phyloP scores from a whole-genome alignment of 2,329 filamentous ascomycete species.

The Drechslerella dactyloides region DNA sequence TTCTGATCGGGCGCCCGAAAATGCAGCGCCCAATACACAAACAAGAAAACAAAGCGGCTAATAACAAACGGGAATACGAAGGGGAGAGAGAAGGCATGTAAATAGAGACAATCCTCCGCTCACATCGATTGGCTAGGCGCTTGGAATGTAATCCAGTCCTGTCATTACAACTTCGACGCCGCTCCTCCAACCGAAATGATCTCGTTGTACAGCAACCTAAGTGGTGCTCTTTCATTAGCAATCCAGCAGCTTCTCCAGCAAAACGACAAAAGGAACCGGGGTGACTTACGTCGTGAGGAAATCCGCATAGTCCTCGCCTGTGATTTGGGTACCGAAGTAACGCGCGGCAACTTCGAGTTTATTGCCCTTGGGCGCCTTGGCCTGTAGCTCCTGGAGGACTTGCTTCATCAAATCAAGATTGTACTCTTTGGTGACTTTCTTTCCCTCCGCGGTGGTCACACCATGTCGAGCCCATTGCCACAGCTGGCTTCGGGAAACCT shows the following conservation, averaged over 20 bases:
- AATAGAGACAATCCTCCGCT: not conserved
- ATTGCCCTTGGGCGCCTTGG: slow-evolving; percentile 82
- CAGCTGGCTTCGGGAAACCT: slow-evolving; percentile 90
- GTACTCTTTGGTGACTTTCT: slow-evolving; percentile 91
- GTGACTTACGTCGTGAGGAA: slow-evolving; percentile 66
- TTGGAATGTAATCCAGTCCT: too few species aligned
- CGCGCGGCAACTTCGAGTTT: slow-evolving; percentile 89
- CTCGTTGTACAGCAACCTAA: slow-evolving; percentile 82
- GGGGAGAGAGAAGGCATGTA: not conserved
- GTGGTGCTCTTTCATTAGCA: slow-evolving; percentile 44
- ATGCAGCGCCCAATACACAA: not conserved
- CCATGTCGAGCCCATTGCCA: slow-evolving; percentile 80
- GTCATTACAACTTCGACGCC: slow-evolving; percentile 68
- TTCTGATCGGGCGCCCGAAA: not conserved
- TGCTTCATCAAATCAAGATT: slow-evolving; percentile 85
- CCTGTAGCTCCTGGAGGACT: slow-evolving; percentile 75
- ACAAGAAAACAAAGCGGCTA: not conserved
- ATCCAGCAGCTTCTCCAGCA: slow-evolving; percentile 28
- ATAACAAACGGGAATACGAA: not conserved
- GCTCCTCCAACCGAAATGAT: slow-evolving; percentile 76
- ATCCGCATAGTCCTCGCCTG: slow-evolving; percentile 95
- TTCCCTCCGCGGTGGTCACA: slow-evolving; percentile 81
- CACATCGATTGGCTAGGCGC: not conserved
- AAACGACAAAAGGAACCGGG: slow-evolving; percentile 38
- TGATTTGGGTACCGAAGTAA: slow-evolving; percentile 92